Percentiles rank a stretch among this genome's conserved stretches.
phyloP scores from a whole-genome alignment of 2,329 filamentous ascomycete species.

The Chaetomium globosum region DNA sequence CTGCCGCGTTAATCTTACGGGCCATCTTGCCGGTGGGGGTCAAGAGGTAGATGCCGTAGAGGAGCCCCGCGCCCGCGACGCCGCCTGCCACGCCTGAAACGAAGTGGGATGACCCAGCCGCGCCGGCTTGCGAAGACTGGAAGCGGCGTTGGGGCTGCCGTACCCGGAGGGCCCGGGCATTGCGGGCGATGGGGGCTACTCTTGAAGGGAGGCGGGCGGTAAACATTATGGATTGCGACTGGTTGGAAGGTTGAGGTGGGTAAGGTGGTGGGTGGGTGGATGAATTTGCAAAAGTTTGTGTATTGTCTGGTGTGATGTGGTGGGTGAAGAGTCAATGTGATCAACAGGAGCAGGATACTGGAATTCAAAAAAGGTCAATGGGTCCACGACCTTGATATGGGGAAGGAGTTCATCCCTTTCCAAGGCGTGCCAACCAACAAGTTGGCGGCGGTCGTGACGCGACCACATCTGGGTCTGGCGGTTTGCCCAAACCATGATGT shows the following conservation, averaged over 20 bases:
- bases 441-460: background rate
- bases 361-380: background rate
- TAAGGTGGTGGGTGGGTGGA: background rate
- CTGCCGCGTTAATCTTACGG: slow-evolving; percentile 51
- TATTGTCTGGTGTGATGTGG: background rate
- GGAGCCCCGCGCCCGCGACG: slow-evolving; percentile 46
- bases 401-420: background rate
- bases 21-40: slow-evolving; percentile 49
- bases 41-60: slow-evolving; percentile 50
- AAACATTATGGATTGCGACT: slow-evolving; percentile 20
- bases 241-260: background rate
- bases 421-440: background rate
- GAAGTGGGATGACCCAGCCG: slow-evolving; percentile 40
- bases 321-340: background rate
- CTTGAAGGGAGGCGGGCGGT: slow-evolving; percentile 21
- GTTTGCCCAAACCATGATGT: background rate
- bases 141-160: slow-evolving; percentile 41
- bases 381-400: background rate
- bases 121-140: slow-evolving; percentile 44
- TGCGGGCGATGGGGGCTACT: slow-evolving; percentile 17
- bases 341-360: background rate
- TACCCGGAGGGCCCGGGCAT: slow-evolving; percentile 12
- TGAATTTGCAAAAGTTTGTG: background rate
- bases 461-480: background rate
- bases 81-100: slow-evolving; percentile 50